These are phyloP conservation scores for Podospora pseudopauciseta DNA, from an alignment of 495 filamentous ascomycete genomes.

Conservation along the genomic window DNA sequence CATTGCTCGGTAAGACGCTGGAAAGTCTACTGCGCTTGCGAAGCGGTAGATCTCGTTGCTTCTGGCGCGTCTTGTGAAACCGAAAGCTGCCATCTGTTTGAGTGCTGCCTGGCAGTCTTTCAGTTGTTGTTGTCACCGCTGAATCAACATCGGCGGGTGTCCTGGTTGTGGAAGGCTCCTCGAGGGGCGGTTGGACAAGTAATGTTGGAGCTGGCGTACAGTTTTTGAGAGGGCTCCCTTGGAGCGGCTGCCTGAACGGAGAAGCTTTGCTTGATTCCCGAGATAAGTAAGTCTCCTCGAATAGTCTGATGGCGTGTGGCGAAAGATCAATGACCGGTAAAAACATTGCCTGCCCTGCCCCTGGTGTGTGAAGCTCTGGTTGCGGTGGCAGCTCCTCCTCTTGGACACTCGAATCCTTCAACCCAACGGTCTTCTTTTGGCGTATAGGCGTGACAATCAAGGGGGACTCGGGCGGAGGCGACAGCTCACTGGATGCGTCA, in stretches of 20 bases:
- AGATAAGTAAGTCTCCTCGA: constrained; percentile 9
- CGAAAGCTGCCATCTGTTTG: constrained; percentile 32
- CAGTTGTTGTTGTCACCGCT: constrained; percentile 7
- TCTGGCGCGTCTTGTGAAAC: constrained; percentile 15
- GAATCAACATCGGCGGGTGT: background rate
- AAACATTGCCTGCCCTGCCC: background rate
- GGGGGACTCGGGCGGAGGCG: background rate
- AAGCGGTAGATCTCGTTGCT: background rate
- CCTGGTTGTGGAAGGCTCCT: background rate
- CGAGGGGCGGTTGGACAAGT: background rate
- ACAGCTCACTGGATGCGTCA: background rate
- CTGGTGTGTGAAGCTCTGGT: background rate
- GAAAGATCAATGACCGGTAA: constrained; percentile 3
- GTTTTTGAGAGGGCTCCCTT: background rate
- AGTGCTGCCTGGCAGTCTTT: constrained; percentile 22
- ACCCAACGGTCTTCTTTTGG: background rate
- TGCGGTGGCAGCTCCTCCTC: background rate
- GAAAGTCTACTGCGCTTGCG: background rate
- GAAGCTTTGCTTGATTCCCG: background rate
- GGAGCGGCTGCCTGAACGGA: background rate
- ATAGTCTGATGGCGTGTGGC: background rate
- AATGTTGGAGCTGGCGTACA: background rate
- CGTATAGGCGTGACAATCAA: background rate
- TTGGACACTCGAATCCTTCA: background rate
- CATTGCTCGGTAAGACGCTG: background rate